phyloP scores from a whole-genome alignment of 2,329 filamentous ascomycete genomes.

The Hymenoscyphus salicellus region DNA sequence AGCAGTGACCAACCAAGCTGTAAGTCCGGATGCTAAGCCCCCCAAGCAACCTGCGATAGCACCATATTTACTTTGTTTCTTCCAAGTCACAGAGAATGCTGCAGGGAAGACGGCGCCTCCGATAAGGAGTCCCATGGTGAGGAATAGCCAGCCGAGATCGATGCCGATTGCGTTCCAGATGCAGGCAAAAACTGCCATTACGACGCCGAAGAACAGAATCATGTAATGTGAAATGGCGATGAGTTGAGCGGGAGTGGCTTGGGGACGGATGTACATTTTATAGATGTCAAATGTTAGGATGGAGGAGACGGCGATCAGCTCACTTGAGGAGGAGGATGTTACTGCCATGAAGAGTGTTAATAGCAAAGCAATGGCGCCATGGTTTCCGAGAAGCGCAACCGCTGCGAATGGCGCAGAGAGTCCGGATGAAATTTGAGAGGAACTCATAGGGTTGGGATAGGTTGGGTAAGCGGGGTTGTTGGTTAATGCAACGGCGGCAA shows the following conservation, averaged over 20 bases:
- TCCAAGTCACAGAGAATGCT: slow-evolving; percentile 51
- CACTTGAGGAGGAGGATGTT: slow-evolving; percentile 73
- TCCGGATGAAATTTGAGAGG: slow-evolving; percentile 62
- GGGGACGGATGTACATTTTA: slow-evolving; percentile 76
- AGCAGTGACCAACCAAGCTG: slow-evolving; percentile 51
- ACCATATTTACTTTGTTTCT: slow-evolving; percentile 46
- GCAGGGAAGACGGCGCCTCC: slow-evolving; percentile 54
- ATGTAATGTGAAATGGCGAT: slow-evolving; percentile 52
- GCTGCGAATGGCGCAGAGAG: slow-evolving; percentile 68
- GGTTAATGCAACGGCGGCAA: slow-evolving; percentile 47
- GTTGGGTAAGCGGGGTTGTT: slow-evolving; percentile 50
- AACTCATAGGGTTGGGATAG: slow-evolving; percentile 48
- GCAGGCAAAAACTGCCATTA: slow-evolving; percentile 51
- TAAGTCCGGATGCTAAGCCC: slow-evolving; percentile 48
- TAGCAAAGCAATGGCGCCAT: slow-evolving; percentile 65
- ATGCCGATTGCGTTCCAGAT: slow-evolving; percentile 53
- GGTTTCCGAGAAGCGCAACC: slow-evolving; percentile 66
- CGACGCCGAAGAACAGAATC: slow-evolving; percentile 50
- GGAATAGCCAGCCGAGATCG: slow-evolving; percentile 52
- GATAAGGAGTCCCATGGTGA: slow-evolving; percentile 54
- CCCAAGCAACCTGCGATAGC: slow-evolving; percentile 48
- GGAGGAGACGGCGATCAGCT: slow-evolving; percentile 79
- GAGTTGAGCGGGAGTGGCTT: slow-evolving; percentile 53
- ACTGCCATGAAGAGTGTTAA: slow-evolving; percentile 74
- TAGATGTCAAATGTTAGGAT: slow-evolving; percentile 86